A percentile compares a stretch with the other conserved stretches of the same genome.
Evolutionary conservation across 2,329 filamentous ascomycete genomes (phyloP).

Genomic region (Ceratocystis colombiana): DNA sequence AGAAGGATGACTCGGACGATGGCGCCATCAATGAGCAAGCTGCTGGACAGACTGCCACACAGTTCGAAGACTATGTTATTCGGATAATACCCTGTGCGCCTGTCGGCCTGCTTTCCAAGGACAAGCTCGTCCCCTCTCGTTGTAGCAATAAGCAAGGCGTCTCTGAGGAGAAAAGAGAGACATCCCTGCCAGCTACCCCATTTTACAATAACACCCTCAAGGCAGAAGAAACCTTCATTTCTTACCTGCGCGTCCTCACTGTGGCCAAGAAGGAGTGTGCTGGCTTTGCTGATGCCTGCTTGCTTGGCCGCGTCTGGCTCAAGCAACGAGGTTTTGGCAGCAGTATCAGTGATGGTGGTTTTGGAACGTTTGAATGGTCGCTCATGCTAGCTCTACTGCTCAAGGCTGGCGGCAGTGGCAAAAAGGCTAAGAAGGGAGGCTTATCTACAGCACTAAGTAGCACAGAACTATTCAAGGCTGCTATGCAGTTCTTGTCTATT

Average conservation of each 20-base stretch:
- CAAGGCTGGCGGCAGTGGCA: constrained; percentile 49
- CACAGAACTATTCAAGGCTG: constrained; percentile 90
- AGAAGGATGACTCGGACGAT: constrained; percentile 24
- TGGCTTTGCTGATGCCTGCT: constrained; percentile 70
- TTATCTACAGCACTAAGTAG: constrained; percentile 75
- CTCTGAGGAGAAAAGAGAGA: constrained; percentile 37
- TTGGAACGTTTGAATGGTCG: constrained; percentile 88
- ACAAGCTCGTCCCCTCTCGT: constrained; percentile 55
- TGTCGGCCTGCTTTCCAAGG: constrained; percentile 55
- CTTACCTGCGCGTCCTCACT: constrained; percentile 67
- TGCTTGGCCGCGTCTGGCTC: constrained; percentile 81
- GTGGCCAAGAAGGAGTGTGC: constrained; percentile 57
- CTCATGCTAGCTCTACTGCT: constrained; percentile 69
- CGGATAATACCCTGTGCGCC: constrained; percentile 68
- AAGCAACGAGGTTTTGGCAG: constrained; percentile 73
- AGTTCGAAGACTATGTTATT: constrained; percentile 46
- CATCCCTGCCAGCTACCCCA: constrained; percentile 47
- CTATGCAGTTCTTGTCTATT: constrained; percentile 72
- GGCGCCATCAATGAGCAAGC: constrained; percentile 24
- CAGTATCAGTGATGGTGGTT: constrained; percentile 63
- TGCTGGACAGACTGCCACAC: constrained; percentile 27
- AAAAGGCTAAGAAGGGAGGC: constrained; percentile 46
- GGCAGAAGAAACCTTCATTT: constrained; percentile 61
- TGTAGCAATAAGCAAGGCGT: constrained; percentile 55
- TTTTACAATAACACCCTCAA: constrained; percentile 85